Evolutionary conservation across 108 stramenopile genomes (phyloP), one percentile per base, ranked within the genome.

Genomic region (Cyclostephanos tholiformis): DNA sequence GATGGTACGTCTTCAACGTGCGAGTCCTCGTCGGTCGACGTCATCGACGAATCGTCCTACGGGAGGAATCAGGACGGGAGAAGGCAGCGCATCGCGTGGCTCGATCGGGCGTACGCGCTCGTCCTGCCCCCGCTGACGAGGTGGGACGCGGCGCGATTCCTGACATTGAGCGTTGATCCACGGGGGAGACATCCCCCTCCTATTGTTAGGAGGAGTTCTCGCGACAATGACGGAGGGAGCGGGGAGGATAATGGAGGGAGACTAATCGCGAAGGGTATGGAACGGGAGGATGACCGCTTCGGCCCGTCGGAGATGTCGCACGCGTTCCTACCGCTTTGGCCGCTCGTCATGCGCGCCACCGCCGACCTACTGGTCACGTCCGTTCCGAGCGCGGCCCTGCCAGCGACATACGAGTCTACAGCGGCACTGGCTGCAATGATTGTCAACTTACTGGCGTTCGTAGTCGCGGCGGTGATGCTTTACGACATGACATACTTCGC

Each of bases 71-170:
- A 14, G 44, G 14, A 32, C 4, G 32, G 44, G 44, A 14, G 41
- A 9, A 7, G 9, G 9, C 41, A 7, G 11, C 44, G 44, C 44
- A 16, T 46, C 16, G 44, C 51, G 10, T 51, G 59, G 57, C 32
- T 82, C 6, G 77, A 77, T 44, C 26, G 25, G 63, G 55, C 66
- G 6, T 93, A 89, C 71, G 55, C 69, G 12, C 86, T 91, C 46
- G 53, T 89, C 4, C 63, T 92, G 19, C 53, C 79, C 26, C 91
- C 94, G 17, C 66, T 91, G 59, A 95, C 91, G 0, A 87, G 84
- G 70, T 95, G 94, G 94, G 94, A 95, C 63, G 86, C 89, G 16
- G 90, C 94, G 10, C 72, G 94, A 57, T 91, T 95, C 80, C 67
- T 95, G 48, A 65, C 77, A 16, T 61, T 95, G 49, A 88, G 88